Evolutionary conservation across 1,284 basidiomycete genomes (phyloP).

Genomic region (Abortiporus biennis): DNA sequence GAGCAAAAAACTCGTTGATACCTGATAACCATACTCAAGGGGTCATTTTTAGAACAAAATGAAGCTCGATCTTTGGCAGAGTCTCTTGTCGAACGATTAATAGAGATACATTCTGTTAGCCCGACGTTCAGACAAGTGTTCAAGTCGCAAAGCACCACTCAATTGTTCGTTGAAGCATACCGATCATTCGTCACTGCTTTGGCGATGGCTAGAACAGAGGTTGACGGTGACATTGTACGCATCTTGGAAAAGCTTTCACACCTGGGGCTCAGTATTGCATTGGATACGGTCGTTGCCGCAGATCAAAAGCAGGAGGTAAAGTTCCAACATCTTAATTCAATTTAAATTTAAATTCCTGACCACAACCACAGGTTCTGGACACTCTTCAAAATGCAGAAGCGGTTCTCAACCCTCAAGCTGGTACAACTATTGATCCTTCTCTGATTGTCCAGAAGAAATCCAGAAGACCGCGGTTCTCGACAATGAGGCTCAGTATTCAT

Average conservation of each 20-base stretch:
- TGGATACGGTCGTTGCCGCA: constrained; percentile 52
- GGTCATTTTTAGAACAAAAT: neutral
- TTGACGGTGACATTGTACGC: constrained; percentile 41
- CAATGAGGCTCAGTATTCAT: constrained; percentile 52
- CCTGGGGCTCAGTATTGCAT: constrained; percentile 56
- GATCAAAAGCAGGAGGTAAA: constrained; percentile 63
- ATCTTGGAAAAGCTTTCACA: constrained; percentile 65
- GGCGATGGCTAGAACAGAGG: constrained; percentile 23
- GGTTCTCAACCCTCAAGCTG: constrained; percentile 39
- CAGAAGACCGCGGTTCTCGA: constrained; percentile 45
- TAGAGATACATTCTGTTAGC: constrained; percentile 55
- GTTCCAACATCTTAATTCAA: neutral
- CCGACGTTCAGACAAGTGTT: constrained; percentile 65
- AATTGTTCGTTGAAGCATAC: constrained; percentile 59
- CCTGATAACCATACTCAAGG: neutral
- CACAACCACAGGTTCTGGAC: constrained; percentile 44
- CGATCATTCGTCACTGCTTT: constrained; percentile 46
- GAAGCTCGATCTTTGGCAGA: constrained; percentile 32
- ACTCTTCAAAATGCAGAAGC: constrained; percentile 47
- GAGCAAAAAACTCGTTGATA: neutral
- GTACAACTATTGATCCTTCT: constrained; percentile 43
- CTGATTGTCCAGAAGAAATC: constrained; percentile 43
- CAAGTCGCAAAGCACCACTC: constrained; percentile 60
- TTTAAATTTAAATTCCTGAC: neutral
- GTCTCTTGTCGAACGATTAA: constrained; percentile 57